Percentiles rank a stretch among this genome's conserved stretches.
phyloP scores from a whole-genome alignment of 441 rosid species.

The Manihot esculenta region DNA sequence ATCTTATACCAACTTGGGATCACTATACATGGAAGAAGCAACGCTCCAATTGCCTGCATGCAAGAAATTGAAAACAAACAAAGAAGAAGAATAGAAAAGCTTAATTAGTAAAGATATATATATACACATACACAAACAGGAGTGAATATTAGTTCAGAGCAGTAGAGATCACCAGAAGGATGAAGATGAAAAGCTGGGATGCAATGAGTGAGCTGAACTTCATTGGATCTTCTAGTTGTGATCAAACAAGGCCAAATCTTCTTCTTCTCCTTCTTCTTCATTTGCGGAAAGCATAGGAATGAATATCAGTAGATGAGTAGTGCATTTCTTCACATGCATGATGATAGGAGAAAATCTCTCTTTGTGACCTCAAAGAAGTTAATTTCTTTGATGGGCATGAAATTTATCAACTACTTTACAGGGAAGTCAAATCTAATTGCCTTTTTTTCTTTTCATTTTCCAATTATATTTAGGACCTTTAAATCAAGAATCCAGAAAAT shows the following conservation, averaged over 20 bases:
- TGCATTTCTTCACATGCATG: not conserved
- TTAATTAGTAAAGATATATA: not conserved
- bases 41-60: constrained; percentile 34
- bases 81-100: no score
- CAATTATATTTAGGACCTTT: not conserved
- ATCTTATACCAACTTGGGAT: constrained; percentile 42
- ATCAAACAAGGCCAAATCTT: no score
- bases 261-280: no score
- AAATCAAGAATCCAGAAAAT: not conserved
- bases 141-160: no score
- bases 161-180: constrained; percentile 31
- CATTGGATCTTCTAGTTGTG: constrained; percentile 23
- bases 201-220: constrained; percentile 31
- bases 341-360: not conserved
- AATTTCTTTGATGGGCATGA: no score
- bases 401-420: not conserved
- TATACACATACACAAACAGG: not conserved
- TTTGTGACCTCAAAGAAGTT: no score
- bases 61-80: no score
- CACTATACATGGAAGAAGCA: constrained; percentile 37
- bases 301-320: no score
- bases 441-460: not conserved
- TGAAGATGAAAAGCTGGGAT: constrained; percentile 27
- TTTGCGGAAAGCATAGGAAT: no score
- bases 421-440: not conserved